phyloP scores from a whole-genome alignment of 176 grass and related monocot species.

The Cocos nucifera region DNA sequence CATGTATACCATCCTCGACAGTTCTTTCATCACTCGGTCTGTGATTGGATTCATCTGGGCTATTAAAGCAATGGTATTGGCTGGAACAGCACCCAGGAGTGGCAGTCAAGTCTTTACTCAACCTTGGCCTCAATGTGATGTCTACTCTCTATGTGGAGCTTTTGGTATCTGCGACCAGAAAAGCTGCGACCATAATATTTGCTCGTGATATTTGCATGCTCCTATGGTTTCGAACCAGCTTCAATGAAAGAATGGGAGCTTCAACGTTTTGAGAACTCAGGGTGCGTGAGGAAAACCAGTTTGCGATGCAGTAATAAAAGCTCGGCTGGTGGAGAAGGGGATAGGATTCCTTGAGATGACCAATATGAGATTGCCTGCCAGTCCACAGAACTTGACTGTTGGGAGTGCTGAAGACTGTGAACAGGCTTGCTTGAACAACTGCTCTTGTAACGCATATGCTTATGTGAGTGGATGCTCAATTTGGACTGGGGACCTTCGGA shows the following conservation, averaged over 20 bases:
- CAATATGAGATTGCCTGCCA: slow-evolving; percentile 25
- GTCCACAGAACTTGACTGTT: not conserved
- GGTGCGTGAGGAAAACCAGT: slow-evolving; percentile 26
- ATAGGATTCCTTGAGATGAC: slow-evolving; percentile 36
- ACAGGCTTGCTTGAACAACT: slow-evolving; percentile 34
- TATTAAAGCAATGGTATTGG: slow-evolving; percentile 25
- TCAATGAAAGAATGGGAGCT: slow-evolving; percentile 11
- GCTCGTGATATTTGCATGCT: slow-evolving; percentile 15
- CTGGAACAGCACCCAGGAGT: slow-evolving; percentile 14
- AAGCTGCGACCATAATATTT: no score
- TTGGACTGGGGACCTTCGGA: slow-evolving; percentile 18
- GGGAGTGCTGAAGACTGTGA: slow-evolving; percentile 14
- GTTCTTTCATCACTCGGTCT: slow-evolving; percentile 22
- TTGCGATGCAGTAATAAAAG: slow-evolving; percentile 9
- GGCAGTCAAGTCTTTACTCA: slow-evolving; percentile 37
- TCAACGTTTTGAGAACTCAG: slow-evolving; percentile 12
- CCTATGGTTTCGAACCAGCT: slow-evolving; percentile 4
- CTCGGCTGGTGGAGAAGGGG: not conserved
- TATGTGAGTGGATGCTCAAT: slow-evolving; percentile 10
- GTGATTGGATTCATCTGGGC: slow-evolving; percentile 39
- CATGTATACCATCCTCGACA: slow-evolving; percentile 20
- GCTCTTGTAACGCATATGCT: slow-evolving; percentile 31
- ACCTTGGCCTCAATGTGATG: slow-evolving; percentile 35
- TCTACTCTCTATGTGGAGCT: slow-evolving; percentile 37
- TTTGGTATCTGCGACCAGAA: slow-evolving; percentile 35